Evolutionary conservation across 352 stramenopile species (phyloP), one percentile per base, ranked within the genome.

Genomic region (Plasmopara muralis): DNA sequence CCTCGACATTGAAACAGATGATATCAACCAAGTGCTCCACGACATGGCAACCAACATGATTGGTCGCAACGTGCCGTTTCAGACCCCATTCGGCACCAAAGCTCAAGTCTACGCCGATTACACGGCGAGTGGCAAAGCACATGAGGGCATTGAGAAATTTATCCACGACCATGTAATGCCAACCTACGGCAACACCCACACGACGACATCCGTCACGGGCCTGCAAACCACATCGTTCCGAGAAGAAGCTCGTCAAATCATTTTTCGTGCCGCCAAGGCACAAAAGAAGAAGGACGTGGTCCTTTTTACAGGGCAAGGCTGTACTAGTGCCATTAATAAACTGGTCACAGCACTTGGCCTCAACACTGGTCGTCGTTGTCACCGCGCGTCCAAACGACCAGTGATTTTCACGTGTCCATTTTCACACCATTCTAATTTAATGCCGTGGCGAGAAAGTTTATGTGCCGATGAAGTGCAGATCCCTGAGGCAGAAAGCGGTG

Each of bases 401-500:
- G 80, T 98, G 2, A 87, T 98, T 29, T 92, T 97, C 43, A 88
- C 91, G 7, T 69, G 90, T 29, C 95, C 95, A 7, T 98, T 96
- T 54, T 95, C 98, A 59, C 97, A 99, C 70, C 96, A 99, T 68
- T 98, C 90, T 14, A 99, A 99, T 72, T 57, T 99, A 30, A 66
- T 99, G 9, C 93, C 93, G 12, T 99, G 96, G 96, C 69, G 95
- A 44, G 96, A 99, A 78, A 90, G 76, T 33, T 30, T 65, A 18
- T 72, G 55, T 2, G 83, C 72, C 5, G 78, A 96, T 14, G 70
- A 97, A 9, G 69, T 96, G 6, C 62, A 67, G 31, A 78, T 97
- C 15, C 65, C 74, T 2, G 84, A 86, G 44, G 65, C 79, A 28
- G 57, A 44, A 4, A 43, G 40, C 6, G 72, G 69, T 0, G 67